Evolutionary conservation across 2,329 filamentous ascomycete species (phyloP).

Genomic region (Samsoniella hepiali): DNA sequence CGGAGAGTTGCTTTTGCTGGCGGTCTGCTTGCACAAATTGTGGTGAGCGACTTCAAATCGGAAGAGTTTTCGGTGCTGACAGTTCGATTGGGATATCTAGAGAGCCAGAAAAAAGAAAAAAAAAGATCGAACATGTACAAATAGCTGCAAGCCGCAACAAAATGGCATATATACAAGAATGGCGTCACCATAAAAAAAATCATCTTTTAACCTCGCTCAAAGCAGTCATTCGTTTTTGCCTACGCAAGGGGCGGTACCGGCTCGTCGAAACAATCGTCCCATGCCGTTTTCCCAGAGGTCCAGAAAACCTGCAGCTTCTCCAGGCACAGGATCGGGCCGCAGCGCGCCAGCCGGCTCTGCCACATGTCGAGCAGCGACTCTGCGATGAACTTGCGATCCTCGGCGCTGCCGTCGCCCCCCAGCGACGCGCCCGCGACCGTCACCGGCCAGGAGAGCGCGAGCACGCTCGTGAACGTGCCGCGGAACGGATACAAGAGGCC

Average conservation of each 20-base stretch:
- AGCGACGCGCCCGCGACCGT: conserved; percentile 3
- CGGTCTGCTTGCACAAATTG: too few relatives aligned
- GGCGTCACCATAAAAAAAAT: background rate
- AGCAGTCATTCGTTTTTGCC: background rate
- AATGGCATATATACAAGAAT: background rate
- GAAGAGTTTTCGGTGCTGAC: too few relatives aligned
- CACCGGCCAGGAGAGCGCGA: background rate
- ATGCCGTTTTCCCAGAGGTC: background rate
- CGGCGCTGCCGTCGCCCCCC: background rate
- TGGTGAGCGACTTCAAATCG: too few relatives aligned
- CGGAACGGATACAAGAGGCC: background rate
- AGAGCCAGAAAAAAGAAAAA: too few relatives aligned
- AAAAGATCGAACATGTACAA: too few relatives aligned
- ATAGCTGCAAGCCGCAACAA: too few relatives aligned
- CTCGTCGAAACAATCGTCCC: conserved; percentile 2
- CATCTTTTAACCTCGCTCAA: background rate
- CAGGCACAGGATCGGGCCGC: background rate
- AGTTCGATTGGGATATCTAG: too few relatives aligned
- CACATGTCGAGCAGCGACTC: conserved; percentile 2
- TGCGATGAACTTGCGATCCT: background rate
- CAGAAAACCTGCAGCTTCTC: background rate
- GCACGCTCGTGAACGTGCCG: background rate
- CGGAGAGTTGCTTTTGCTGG: too few relatives aligned
- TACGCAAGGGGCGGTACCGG: conserved; percentile 2
- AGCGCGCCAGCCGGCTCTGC: background rate